Base-by-base conservation (phyloP, 768 basidiomycete species). In the Boletus tylopilopsis region DNA sequence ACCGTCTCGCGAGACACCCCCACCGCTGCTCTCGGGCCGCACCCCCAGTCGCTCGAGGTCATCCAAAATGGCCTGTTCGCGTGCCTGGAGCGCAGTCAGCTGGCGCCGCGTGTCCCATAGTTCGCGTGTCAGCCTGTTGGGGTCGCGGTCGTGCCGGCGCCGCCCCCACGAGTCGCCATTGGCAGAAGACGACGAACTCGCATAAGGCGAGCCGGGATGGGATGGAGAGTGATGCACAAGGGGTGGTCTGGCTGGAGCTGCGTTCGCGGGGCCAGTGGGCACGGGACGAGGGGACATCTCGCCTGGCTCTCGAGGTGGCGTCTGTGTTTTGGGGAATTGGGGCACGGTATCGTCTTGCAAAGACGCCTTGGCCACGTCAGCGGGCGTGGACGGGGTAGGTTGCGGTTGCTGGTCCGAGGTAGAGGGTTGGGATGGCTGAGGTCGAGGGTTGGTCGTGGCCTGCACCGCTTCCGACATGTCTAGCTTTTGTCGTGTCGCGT, bases 21-120 rank as follows among this genome's bases (percentile, higher is more conserved):
- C 3, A 30, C 29, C 2, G 39, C 29, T 13, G 33, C 34, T 22
- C 18, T 47, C 38, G 4, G 46, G 50, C 1, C 39, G 49, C 22
- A 15, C 51, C 19, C 62, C 57, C 13, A 62, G 41, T 30, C 30
- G 27, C 23, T 50, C 51, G 18, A 71, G 58, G 25, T 63, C 54
- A 30, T 59, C 45, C 22, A 64, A 8, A 10, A 71, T 21, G 19
- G 25, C 49, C 12, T 54, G 51, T 53, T 71, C 70, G 21, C 56
- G 54, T 4, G 42, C 59, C 12, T 56, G 55, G 18, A 66, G 36
- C 11, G 55, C 60, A 11, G 49, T 51, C 27, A 68, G 30, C 25
- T 62, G 54, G 21, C 54, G 49, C 2, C 66, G 64, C 12, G 62
- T 60, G 8, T 68, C 63, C 58, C 55, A 57, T 10, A 72, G 56